phyloP scores from a whole-genome alignment of 495 filamentous ascomycete genomes.

The Antarctomyces pellizariae region DNA sequence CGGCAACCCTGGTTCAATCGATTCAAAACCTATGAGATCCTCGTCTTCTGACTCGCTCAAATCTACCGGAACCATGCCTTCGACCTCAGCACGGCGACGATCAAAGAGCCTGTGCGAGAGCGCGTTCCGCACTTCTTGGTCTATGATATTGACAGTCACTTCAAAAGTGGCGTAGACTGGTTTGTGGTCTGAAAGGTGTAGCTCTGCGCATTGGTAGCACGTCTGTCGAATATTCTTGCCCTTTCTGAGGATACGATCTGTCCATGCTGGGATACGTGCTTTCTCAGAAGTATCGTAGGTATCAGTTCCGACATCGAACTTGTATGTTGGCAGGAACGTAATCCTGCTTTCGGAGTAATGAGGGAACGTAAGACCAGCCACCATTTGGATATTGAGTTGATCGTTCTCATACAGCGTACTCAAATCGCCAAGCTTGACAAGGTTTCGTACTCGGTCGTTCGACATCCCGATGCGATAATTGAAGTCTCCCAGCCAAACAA shows the following conservation, averaged over 20 bases:
- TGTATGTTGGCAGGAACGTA: constrained; percentile 80
- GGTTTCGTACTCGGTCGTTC: constrained; percentile 52
- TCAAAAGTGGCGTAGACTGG: constrained; percentile 80
- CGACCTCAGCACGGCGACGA: constrained; percentile 35
- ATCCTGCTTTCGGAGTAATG: constrained; percentile 78
- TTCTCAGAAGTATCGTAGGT: constrained; percentile 91
- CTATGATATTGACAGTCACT: constrained; percentile 54
- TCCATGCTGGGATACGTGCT: constrained; percentile 87
- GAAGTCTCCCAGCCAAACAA: constrained; percentile 98
- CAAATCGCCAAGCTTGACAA: constrained; percentile 45
- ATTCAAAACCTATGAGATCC: constrained; percentile 45
- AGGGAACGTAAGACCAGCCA: constrained; percentile 67
- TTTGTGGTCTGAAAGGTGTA: constrained; percentile 81
- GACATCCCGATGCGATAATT: constrained; percentile 88
- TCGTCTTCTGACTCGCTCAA: constrained; percentile 47
- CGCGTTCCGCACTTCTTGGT: constrained; percentile 45
- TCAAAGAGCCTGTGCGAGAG: constrained; percentile 52
- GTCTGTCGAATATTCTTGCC: constrained; percentile 63
- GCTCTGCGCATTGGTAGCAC: constrained; percentile 50
- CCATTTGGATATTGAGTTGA: constrained; percentile 94
- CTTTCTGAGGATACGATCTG: constrained; percentile 74
- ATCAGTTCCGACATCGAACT: constrained; percentile 73
- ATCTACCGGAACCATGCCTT: too few species aligned
- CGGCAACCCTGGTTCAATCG: constrained; percentile 60
- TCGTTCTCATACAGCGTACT: constrained; percentile 79